phyloP scores from a whole-genome alignment of 192 early-diverging fungal genomes.

The Glomus cerebriforme region DNA sequence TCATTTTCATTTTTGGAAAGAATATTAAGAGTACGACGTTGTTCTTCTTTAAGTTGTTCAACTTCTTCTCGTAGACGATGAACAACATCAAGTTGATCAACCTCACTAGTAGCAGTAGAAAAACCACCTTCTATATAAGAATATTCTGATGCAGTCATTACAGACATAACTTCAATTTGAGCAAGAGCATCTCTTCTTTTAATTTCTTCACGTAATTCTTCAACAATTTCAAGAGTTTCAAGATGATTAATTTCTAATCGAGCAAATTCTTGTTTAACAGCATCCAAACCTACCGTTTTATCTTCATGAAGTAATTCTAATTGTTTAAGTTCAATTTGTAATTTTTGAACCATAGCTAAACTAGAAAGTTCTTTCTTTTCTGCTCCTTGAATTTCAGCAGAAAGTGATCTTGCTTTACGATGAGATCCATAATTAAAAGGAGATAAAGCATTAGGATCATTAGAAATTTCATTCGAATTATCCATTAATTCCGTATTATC shows the following conservation, averaged over 20 bases:
- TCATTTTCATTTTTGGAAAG: constrained; percentile 15
- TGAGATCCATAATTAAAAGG: neutral
- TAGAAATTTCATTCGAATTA: neutral
- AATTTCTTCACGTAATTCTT: constrained; percentile 32
- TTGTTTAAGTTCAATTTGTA: constrained; percentile 35
- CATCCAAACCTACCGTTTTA: constrained; percentile 24
- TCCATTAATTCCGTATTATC: neutral
- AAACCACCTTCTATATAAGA: constrained; percentile 8
- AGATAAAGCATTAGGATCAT: neutral
- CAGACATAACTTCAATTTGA: constrained; percentile 31
- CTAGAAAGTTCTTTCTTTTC: constrained; percentile 26
- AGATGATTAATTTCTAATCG: constrained; percentile 20
- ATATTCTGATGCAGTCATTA: constrained; percentile 23
- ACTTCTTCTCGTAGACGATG: constrained; percentile 31
- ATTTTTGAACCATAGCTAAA: constrained; percentile 30
- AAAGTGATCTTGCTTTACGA: constrained; percentile 31
- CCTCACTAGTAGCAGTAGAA: constrained; percentile 26
- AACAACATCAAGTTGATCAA: constrained; percentile 33
- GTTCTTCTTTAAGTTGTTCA: constrained; percentile 32
- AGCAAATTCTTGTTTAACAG: constrained; percentile 32
- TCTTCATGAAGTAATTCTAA: constrained; percentile 25
- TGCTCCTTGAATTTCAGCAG: constrained; percentile 29
- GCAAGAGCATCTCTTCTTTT: constrained; percentile 29
- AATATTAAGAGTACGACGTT: constrained; percentile 8
- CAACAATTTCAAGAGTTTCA: constrained; percentile 31